Base-by-base conservation (phyloP, 129 eudicot genomes). In the Escallonia herrerae region DNA sequence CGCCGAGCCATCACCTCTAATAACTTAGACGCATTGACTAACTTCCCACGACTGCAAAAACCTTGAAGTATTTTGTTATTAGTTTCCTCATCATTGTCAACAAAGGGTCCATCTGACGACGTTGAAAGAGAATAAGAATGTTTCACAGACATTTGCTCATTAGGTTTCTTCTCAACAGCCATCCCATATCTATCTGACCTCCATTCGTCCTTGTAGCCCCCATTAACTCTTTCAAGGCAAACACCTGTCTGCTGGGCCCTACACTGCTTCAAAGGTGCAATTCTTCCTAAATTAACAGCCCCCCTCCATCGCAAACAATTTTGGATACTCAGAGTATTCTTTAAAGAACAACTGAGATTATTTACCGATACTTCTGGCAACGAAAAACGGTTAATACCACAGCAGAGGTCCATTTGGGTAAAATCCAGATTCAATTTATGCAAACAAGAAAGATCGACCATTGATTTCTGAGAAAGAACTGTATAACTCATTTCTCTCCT, bases 1-100 rank as follows among this genome's bases (percentile, higher is more conserved):
- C 66, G 77, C 54, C 93, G 86, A 67, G 90, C 69, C 97, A 90
- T 90, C 63, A 80, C 48, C 39, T 82, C 84, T 11, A 90, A 76
- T 62, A 87, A 66, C 42, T 77, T 84, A 22, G 74, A 62, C 8
- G 97, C 97, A 33, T 90, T 72, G 47, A 70, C 33, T 43, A 87
- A 67, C 61, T 80, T 86, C 70, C 90, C 90, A 6, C 48, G 58
- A 14, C 58, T 75, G 68, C 95, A 90, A 13, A 84, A 77, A 6
- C 49, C 66, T 42, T 74, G 90, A 74, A 90, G 84, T 11, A 80
- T 75, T 43, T 73, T 73, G 58, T 87, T 87, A 77, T 90, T 87
- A 5, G 82, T 76, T 39, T 68, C 78, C 75, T 80, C 93, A 41
- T 77, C 85, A 62, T 87, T 90, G 9, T 76, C 80, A 46, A 80